Base-by-base conservation (phyloP, 257 asterid species). In the Fraxinus americana region DNA sequence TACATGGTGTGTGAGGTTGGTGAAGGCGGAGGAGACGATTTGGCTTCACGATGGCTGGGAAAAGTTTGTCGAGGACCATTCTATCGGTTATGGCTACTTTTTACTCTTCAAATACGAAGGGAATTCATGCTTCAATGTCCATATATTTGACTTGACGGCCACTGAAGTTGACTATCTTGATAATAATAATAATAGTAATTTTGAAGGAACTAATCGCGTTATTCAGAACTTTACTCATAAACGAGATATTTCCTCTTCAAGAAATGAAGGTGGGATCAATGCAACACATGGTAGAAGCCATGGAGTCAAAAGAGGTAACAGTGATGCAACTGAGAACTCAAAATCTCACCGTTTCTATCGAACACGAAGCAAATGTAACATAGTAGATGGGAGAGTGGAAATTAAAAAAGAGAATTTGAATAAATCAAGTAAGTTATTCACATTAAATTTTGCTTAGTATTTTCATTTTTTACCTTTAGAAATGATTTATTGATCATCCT, bases 1-100 rank as follows among this genome's bases (percentile, higher is more conserved):
- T 21, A 38, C 13, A 19, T 75, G 79, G 83, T 19, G 27, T n/a
- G 83, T 80, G 75, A 25, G 76, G 5, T 32, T 80, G 61, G 71
- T 74, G 35, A 80, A 54, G 72, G 17, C 12, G 10, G 83, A 45
- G 19, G 34, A 36, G 6, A 4, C 30, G 4, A 23, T 75, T 29
- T 69, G 71, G 83, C 66, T 70, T 25, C 29, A 36, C 2, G 73
- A 80, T 54, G 80, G 83, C 8, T 68, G 29, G 73, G 45, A 14
- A n/a, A 54, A 65, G 14, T 79, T 79, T 10, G 23, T 45, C 74
- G 78, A 79, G 30, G 39, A 79, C 16, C 48, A 79, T 27, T 65
- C 38, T 19, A 50, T 79, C 12, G 25, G 59, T 13, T 30, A 29
- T 21, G 32, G 50, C 23, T 36, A 45, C 75, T 73, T 79, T 32